Evolutionary conservation across 1,284 basidiomycete species (phyloP), one percentile per base, ranked within the genome.

Genomic region (Anthracocystis setariae): DNA sequence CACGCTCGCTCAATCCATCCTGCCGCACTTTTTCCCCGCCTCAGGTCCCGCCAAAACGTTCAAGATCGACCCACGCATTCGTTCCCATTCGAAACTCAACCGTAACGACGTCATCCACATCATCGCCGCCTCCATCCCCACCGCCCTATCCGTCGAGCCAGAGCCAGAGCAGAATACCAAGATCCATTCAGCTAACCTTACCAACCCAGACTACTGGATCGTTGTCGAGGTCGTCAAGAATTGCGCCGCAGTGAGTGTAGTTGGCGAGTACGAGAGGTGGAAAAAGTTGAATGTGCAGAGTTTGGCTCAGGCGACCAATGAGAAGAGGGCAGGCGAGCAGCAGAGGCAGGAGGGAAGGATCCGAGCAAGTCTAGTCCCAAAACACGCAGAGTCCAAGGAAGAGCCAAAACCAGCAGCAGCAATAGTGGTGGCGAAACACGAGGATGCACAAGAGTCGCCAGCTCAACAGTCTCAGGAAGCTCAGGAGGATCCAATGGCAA

Each of bases 11-110:
- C 47, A 32, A 12, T 42, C 43, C 7, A 56, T 76, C 25, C 51
- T 76, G 2, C 74, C 66, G 10, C 5, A 21, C 5, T 64, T 45
- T 54, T 73, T 76, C 42, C 18, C 47, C 37, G 49, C 57, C 38
- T 8, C 40, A 0, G 33, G 10, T 17, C 39, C 71, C 24, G 48
- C 48, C 15, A 56, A 46, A 12, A 65, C 67, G 51, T 77, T 76
- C 55, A 73, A 76, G 18, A 77, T 78, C 58, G 77, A 80, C 55
- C 74, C 78, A 3, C 60, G 76, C 15, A 80, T 80, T 44, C 73
- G 76, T 17, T 61, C 68, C 3, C 76, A 80, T 33, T 54, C 50
- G 44, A 70, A 59, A 20, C 45, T 80, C 13, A 71, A 71, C 21
- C 67, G 78, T 17, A 65, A 70, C 38, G 45, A 58, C 20, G 59